A percentile compares a stretch with the other conserved stretches of the same genome.
Conservation (phyloP, 2,329 filamentous ascomycete species). For the Fusarium sublunatum region DNA sequence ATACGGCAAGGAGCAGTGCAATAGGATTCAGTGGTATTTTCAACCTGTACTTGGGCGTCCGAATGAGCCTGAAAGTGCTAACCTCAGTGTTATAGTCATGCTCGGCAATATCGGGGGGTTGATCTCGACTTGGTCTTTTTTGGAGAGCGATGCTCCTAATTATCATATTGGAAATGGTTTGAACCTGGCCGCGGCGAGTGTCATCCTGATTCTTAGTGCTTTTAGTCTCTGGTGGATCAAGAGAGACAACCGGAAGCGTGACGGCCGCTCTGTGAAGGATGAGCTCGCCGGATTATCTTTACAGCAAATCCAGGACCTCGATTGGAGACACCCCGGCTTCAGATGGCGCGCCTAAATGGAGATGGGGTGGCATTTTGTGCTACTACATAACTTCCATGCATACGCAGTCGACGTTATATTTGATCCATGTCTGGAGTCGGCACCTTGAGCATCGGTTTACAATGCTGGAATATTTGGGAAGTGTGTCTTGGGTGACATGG, state of each 20-base stretch:
- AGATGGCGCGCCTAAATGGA: slow-evolving; percentile 57
- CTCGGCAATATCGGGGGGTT: slow-evolving; percentile 76
- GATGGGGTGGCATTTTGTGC: not conserved
- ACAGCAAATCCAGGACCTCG: slow-evolving; percentile 68
- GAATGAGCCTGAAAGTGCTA: rapidly evolving
- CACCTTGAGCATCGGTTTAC: no score
- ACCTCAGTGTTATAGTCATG: slow-evolving; percentile 61
- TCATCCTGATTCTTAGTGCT: slow-evolving; percentile 60
- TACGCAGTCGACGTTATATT: no score
- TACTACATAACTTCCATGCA: no score
- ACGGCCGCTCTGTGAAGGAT: slow-evolving; percentile 45
- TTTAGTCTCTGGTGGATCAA: slow-evolving; percentile 69
- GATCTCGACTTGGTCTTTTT: slow-evolving; percentile 71
- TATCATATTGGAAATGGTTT: slow-evolving; percentile 77
- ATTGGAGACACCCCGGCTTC: slow-evolving; percentile 75
- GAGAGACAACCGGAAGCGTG: slow-evolving; percentile 64
- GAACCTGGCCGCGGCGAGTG: slow-evolving; percentile 69
- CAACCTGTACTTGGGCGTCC: rapidly evolving
- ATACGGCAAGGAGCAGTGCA: slow-evolving; percentile 74
- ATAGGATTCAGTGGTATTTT: slow-evolving; percentile 65
- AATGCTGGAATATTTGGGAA: no score
- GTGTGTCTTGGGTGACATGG: no score
- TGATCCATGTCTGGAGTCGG: no score
- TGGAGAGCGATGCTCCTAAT: slow-evolving; percentile 71
- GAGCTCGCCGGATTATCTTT: slow-evolving; percentile 65